These are phyloP conservation scores for Fusarium tricinctum DNA, from an alignment of 2,329 filamentous ascomycete species.

Conservation along the genomic window DNA sequence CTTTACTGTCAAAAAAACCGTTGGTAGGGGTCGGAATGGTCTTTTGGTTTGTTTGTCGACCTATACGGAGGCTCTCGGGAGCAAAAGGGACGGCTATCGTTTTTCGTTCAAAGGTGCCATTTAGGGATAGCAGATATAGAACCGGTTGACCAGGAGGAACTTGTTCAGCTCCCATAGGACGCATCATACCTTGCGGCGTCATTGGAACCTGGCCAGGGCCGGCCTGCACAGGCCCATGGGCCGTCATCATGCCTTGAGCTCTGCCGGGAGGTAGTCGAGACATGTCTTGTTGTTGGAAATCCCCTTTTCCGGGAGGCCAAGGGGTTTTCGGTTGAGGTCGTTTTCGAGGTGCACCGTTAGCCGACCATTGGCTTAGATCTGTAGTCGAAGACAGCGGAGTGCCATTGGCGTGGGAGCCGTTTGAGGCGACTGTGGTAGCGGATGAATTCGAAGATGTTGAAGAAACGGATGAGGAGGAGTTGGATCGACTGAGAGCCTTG, in stretches of 20 bases:
- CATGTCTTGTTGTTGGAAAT: conserved; percentile 63
- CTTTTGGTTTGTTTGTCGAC: conserved; percentile 96
- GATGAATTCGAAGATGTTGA: conserved; percentile 79
- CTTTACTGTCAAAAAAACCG: conserved; percentile 98
- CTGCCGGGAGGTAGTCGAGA: conserved; percentile 61
- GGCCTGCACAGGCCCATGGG: conserved; percentile 53
- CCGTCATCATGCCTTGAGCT: conserved; percentile 58
- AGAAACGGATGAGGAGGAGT: conserved; percentile 92
- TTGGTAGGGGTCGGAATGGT: conserved; percentile 92
- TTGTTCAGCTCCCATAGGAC: conserved; percentile 74
- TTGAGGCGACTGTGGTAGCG: conserved; percentile 73
- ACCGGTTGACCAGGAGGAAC: conserved; percentile 78
- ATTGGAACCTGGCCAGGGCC: conserved; percentile 54
- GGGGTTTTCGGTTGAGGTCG: conserved; percentile 64
- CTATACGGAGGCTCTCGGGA: conserved; percentile 95
- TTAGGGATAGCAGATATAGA: conserved; percentile 88
- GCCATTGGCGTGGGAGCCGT: conserved; percentile 74
- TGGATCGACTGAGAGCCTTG: conserved; percentile 87
- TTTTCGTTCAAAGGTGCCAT: conserved; percentile 97
- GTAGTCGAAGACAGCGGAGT: conserved; percentile 62
- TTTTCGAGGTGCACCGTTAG: conserved; percentile 64
- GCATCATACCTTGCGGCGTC: conserved; percentile 66
- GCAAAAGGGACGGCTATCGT: conserved; percentile 93
- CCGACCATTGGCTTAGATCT: conserved; percentile 66
- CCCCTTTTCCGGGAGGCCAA: conserved; percentile 65